Evolutionary conservation across 805 yeast genomes (phyloP).

Genomic region (Teunomyces tritomae): DNA sequence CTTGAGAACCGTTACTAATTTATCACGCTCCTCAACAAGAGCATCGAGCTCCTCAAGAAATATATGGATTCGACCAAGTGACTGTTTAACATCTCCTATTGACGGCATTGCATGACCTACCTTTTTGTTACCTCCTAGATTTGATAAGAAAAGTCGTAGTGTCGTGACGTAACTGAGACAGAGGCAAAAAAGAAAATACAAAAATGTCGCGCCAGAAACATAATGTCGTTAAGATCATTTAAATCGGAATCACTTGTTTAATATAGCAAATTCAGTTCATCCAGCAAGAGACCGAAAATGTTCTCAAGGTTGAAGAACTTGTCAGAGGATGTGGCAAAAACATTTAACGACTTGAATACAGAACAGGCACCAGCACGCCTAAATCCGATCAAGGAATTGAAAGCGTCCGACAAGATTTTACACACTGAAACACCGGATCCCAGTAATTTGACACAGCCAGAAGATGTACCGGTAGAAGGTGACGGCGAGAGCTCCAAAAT

Average conservation of each 20-base stretch:
- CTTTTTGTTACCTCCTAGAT: not conserved
- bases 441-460: slow-evolving; percentile 45
- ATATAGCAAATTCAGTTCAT: not conserved
- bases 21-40: slow-evolving; percentile 32
- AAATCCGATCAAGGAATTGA: slow-evolving; percentile 25
- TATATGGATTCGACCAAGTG: slow-evolving; percentile 15
- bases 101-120: slow-evolving; percentile 9
- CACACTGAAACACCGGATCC: slow-evolving; percentile 47
- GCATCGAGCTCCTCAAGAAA: slow-evolving; percentile 28
- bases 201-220: not conserved
- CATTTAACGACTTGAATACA: slow-evolving; percentile 35
- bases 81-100: slow-evolving; percentile 17
- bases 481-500: slow-evolving; percentile 7
- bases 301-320: slow-evolving; percentile 41
- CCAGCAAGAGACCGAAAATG: slow-evolving; percentile 18
- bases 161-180: slow-evolving; percentile 2
- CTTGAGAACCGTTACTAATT: slow-evolving; percentile 25
- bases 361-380: slow-evolving; percentile 18
- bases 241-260: not conserved
- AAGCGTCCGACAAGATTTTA: slow-evolving; percentile 33
- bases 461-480: slow-evolving; percentile 30
- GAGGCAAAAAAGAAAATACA: not conserved
- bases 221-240: slow-evolving; percentile 1
- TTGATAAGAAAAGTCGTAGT: slow-evolving; percentile 1
- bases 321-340: slow-evolving; percentile 46